phyloP scores from a whole-genome alignment of 192 early-diverging fungal genomes.

The Thoreauomyces humboldtii region DNA sequence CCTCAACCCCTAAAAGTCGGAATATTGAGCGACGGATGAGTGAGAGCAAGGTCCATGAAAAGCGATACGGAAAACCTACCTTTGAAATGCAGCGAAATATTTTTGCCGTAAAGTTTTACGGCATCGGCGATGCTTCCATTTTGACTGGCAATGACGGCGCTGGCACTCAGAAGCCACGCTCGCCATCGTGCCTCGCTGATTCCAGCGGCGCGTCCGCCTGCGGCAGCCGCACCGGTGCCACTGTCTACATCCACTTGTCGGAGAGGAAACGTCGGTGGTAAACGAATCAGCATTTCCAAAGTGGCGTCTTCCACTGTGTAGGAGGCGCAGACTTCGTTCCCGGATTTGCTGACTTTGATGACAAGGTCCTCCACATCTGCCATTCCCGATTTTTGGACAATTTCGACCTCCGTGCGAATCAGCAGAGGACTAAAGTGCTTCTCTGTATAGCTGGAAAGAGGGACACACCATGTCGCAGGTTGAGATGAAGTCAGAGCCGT shows the following conservation, averaged over 20 bases:
- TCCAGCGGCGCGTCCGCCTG: constrained; percentile 60
- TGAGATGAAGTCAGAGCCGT: no score
- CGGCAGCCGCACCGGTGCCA: constrained; percentile 23
- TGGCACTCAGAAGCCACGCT: constrained; percentile 63
- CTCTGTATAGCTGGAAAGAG: constrained; percentile 62
- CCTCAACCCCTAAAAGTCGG: constrained; percentile 68
- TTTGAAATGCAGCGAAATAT: constrained; percentile 88
- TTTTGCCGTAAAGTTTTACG: constrained; percentile 74
- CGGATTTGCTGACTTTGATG: constrained; percentile 59
- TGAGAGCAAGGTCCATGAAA: neutral
- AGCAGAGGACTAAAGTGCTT: constrained; percentile 65
- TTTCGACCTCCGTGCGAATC: constrained; percentile 59
- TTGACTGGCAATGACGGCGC: constrained; percentile 61
- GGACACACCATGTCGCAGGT: no score
- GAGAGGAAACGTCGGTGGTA: constrained; percentile 70
- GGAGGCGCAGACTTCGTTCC: constrained; percentile 66
- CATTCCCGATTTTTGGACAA: constrained; percentile 49
- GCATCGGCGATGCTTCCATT: constrained; percentile 81
- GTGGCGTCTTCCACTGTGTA: constrained; percentile 78
- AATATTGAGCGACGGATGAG: no score
- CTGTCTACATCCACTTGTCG: constrained; percentile 68
- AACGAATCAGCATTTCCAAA: constrained; percentile 69
- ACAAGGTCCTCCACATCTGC: constrained; percentile 54
- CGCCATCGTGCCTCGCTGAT: constrained; percentile 67
- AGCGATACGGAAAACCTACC: constrained; percentile 43